Evolutionary conservation across 1,139 yeast species (phyloP), one percentile per base, ranked within the genome.

Genomic region (Sugiyamaella pinicola): DNA sequence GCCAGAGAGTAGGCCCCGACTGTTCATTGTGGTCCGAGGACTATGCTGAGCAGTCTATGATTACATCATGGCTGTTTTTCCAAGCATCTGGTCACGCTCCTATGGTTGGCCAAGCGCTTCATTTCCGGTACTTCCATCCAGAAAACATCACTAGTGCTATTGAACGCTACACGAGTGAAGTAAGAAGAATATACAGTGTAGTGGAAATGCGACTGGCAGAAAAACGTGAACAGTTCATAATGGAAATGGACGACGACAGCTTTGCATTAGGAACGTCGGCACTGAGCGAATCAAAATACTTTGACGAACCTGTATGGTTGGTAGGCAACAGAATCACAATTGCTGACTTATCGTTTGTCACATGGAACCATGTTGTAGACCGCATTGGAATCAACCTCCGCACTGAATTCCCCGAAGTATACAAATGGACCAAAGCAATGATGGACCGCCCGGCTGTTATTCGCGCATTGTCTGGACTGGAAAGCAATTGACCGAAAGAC

Each of bases 81-180:
- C 97, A 91, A 72, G 89, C 97, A 2, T 85, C 95, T 12, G 97
- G 97, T 12, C 97, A 90, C 68, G 96, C 97, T 0, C 97, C 97
- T 24, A 91, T 91, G 96, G 88, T 91, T 64, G 98, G 98, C 21
- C 98, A 91, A 69, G 97, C 97, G 2, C 78, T 90, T 63, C 97
- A 91, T 75, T 91, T 91, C 74, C 78, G 93, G 64, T 88, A 87
- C 69, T 90, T 90, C 77, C 97, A 91, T 70, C 80, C 93, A 6
- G 86, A 87, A 55, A 86, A 85, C 55, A 89, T 91, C 2, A 89
- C 93, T 17, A 82, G 90, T 58, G 97, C 97, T 1, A 87, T 90
- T 33, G 96, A 87, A 64, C 78, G 97, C 65, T 91, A 91, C 69
- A 85, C 90, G 1, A 96, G 89, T 63, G 98, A 91, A 71, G 97